phyloP scores from a whole-genome alignment of 768 basidiomycete species.

The Filobasidium floriforme region DNA sequence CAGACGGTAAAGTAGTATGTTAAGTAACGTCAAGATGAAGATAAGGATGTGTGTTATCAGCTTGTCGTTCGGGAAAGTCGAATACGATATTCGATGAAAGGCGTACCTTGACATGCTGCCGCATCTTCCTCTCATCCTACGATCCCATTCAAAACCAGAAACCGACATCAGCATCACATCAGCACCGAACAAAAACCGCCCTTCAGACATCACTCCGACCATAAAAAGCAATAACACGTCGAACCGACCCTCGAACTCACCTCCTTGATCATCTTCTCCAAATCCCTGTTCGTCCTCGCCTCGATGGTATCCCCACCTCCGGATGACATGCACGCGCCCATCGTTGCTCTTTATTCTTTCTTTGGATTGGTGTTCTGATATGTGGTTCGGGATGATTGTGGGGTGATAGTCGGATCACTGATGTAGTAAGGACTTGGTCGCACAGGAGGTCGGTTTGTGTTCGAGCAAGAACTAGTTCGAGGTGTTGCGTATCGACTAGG shows the following conservation, averaged over 20 bases:
- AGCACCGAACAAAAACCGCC: neutral
- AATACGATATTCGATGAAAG: too few relatives aligned
- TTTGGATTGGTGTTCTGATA: neutral
- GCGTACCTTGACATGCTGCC: slow-evolving; percentile 47
- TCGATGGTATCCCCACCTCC: slow-evolving; percentile 58
- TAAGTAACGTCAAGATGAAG: too few relatives aligned
- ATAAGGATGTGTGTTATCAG: too few relatives aligned
- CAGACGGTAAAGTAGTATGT: too few relatives aligned
- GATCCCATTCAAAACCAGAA: neutral
- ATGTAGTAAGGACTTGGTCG: too few relatives aligned
- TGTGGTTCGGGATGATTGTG: neutral
- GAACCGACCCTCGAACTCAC: slow-evolving; percentile 25
- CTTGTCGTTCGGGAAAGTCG: too few relatives aligned
- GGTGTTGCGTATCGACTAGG: too few relatives aligned
- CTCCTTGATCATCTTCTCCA: slow-evolving; percentile 58
- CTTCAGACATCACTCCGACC: neutral
- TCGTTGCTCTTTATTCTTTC: neutral
- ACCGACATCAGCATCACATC: slow-evolving; percentile 3
- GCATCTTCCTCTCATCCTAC: slow-evolving; percentile 67
- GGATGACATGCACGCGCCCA: slow-evolving; percentile 76
- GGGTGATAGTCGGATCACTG: too few relatives aligned
- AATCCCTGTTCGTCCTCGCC: slow-evolving; percentile 53
- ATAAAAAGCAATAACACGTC: neutral
- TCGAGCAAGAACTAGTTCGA: too few relatives aligned
- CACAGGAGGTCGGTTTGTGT: too few relatives aligned